Base-by-base conservation (phyloP, 1,284 basidiomycete species). In the Ustilago trichophora region DNA sequence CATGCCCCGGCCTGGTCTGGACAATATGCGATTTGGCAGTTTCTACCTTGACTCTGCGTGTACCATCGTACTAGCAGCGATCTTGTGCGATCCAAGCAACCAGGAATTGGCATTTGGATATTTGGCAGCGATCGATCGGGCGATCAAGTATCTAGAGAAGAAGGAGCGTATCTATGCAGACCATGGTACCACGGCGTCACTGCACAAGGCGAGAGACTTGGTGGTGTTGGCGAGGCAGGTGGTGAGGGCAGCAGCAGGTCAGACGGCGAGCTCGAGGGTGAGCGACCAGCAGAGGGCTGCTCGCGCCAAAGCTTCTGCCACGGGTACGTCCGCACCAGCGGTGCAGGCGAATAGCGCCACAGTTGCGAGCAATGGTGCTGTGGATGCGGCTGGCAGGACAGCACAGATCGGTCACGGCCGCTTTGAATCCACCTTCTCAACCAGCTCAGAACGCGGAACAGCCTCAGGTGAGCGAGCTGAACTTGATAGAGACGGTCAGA, bases 1-100 rank as follows among this genome's bases (percentile, higher is more conserved):
- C 26, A 57, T 65, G 45, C 56, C 62, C 3, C 62, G 62, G 7
- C 67, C 67, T 3, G 57, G 62, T 1, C 42, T 70, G 7, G 57
- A 65, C 49, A 70, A 70, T 22, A 58, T 70, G 56, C 56, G 57
- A 2, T 70, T 70, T 40, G 57, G 56, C 29, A 65, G 56, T 41
- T 70, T 70, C 40, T 70, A 70, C 31, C 62, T 70, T 12, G 62
- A 70, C 24, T 60, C 53, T 24, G 67, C 67, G 3, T 60, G 67
- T 27, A 60, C 67, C 19, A 65, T 65, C 22, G 54, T 70, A 27
- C 31, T 70, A 11, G 51, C 67, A 6, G 67, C 56, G 15, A 57
- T 70, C 19, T 22, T 70, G 36, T 65, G 60, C 46, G 67, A 70
- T 27, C 67, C 67, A 6, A 59, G 56, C 49, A 60, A 60, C 19